Evolutionary conservation across 495 filamentous ascomycete genomes (phyloP).

Genomic region (Hyaloscypha finlandica): DNA sequence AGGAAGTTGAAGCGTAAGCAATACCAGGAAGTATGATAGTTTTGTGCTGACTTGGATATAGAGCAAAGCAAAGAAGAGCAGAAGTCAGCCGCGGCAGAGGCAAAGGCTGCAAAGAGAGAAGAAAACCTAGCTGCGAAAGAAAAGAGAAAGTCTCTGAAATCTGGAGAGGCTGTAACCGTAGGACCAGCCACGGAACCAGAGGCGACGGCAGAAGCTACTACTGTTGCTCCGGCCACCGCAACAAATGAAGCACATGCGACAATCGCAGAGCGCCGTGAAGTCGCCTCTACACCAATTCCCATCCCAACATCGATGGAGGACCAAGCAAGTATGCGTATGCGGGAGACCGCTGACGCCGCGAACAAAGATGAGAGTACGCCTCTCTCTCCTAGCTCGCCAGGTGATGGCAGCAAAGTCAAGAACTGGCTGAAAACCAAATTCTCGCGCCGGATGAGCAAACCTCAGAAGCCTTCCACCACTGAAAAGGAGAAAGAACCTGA

Average conservation of each 20-base stretch:
- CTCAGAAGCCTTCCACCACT: slow-evolving; percentile 33
- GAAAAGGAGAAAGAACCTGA: slow-evolving; percentile 26
- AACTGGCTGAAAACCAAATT: slow-evolving; percentile 63
- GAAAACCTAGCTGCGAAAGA: slow-evolving; percentile 42
- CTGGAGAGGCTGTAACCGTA: neutral
- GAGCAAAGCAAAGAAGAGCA: slow-evolving; percentile 52
- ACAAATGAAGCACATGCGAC: neutral
- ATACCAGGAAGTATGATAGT: neutral
- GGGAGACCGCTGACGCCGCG: slow-evolving; percentile 35
- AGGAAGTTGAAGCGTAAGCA: slow-evolving; percentile 31
- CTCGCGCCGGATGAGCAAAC: slow-evolving; percentile 43
- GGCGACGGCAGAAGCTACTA: neutral
- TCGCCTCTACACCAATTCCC: slow-evolving; percentile 4
- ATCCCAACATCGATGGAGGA: slow-evolving; percentile 33
- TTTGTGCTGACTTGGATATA: slow-evolving; percentile 19
- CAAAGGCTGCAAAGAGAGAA: slow-evolving; percentile 49
- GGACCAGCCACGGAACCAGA: neutral
- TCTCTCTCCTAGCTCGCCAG: slow-evolving; percentile 23
- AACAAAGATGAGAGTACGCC: slow-evolving; percentile 18
- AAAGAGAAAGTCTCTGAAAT: slow-evolving; percentile 26
- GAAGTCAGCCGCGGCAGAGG: slow-evolving; percentile 51
- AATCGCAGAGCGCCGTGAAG: slow-evolving; percentile 14
- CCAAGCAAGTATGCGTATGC: slow-evolving; percentile 26
- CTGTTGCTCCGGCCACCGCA: neutral
- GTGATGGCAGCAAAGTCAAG: slow-evolving; percentile 47